Evolutionary conservation across 2,329 filamentous ascomycete genomes (phyloP).

Genomic region (Aspergillus sp.): DNA sequence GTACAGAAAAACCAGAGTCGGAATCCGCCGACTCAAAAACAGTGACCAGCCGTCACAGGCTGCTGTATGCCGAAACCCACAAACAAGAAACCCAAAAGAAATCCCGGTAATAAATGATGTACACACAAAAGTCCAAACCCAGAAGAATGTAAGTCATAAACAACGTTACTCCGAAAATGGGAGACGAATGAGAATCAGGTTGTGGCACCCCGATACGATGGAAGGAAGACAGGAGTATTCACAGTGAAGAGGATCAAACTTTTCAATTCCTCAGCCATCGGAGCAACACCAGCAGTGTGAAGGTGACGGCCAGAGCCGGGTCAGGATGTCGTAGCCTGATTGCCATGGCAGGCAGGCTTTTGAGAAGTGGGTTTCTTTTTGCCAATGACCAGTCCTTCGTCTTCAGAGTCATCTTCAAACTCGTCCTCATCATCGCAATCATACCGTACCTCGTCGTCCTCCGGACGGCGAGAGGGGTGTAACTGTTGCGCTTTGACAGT

Average conservation of each 20-base stretch:
- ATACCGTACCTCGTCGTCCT: slow-evolving; percentile 39
- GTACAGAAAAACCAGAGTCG: slow-evolving; percentile 30
- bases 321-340: slow-evolving; percentile 11
- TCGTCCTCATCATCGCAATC: slow-evolving; percentile 43
- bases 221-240: neutral
- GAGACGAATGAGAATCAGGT: neutral
- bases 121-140: slow-evolving; percentile 13
- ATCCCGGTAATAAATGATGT: slow-evolving; percentile 17
- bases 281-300: too few species aligned
- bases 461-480: slow-evolving; percentile 20
- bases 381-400: slow-evolving; percentile 42
- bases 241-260: neutral
- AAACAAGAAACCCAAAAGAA: slow-evolving; percentile 7
- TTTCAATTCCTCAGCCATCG: neutral
- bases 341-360: slow-evolving; percentile 16
- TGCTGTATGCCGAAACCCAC: slow-evolving; percentile 16
- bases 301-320: neutral
- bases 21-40: slow-evolving; percentile 18
- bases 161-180: slow-evolving; percentile 1
- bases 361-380: slow-evolving; percentile 29
- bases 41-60: slow-evolving; percentile 12
- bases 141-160: slow-evolving; percentile 5
- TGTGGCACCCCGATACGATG: neutral
- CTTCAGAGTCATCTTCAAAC: slow-evolving; percentile 39
- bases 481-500: slow-evolving; percentile 35